Conservation (phyloP, 2,329 filamentous ascomycete genomes). For the Aspergillus persii region DNA sequence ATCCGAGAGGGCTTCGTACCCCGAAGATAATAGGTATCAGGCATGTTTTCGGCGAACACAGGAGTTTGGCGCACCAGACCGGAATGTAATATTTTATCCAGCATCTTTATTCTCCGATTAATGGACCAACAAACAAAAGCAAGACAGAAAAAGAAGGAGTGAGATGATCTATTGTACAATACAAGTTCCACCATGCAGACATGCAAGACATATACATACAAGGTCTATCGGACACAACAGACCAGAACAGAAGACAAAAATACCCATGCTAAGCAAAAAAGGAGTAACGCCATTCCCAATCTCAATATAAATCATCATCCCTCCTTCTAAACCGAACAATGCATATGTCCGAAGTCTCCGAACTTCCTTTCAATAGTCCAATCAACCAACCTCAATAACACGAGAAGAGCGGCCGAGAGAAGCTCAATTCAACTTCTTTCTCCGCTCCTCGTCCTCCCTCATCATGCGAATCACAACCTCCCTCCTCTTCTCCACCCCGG, state of each 20-base stretch:
- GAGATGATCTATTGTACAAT: slow-evolving; percentile 11
- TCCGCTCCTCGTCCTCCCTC: slow-evolving; percentile 36
- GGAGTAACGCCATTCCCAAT: background rate
- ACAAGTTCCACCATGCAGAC: background rate
- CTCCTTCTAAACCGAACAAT: too few species aligned
- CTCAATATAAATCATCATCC: background rate
- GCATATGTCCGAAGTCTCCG: too few species aligned
- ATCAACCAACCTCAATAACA: background rate
- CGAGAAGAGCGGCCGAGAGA: background rate
- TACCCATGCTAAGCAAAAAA: background rate
- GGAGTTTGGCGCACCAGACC: slow-evolving; percentile 1
- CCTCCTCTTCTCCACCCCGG: slow-evolving; percentile 38
- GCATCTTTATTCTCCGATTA: background rate
- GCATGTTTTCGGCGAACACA: background rate
- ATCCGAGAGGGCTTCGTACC: background rate
- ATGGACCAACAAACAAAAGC: background rate
- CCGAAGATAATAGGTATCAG: background rate
- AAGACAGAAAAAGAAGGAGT: background rate
- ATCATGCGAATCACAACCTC: slow-evolving; percentile 43
- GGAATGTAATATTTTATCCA: background rate
- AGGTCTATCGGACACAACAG: background rate
- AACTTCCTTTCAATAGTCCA: too few species aligned
- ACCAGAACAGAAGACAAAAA: background rate
- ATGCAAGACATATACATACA: slow-evolving; percentile 2
- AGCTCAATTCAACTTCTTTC: background rate